A percentile compares a stretch with the other conserved stretches of the same genome.
Evolutionary conservation across 257 asterid species (phyloP).

Genomic region (Perilla frutescens): DNA sequence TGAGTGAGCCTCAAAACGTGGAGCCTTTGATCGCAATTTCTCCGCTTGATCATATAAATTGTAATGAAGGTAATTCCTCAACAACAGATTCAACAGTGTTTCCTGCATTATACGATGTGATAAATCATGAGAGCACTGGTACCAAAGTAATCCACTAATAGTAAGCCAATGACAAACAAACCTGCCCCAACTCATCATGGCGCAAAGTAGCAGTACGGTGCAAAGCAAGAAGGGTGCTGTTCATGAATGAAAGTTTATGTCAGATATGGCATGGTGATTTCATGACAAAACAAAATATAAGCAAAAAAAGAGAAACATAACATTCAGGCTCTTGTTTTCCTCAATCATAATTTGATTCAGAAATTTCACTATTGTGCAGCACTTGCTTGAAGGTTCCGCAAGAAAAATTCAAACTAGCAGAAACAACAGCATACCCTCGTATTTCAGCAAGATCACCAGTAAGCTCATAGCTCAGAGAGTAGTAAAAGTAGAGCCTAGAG

Average conservation of each 20-base stretch:
- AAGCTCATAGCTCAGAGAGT: constrained; percentile 85
- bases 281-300: constrained; percentile 16
- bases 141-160: constrained; percentile 22
- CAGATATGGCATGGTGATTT: constrained; percentile 22
- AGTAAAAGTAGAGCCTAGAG: constrained; percentile 83
- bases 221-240: constrained; percentile 82
- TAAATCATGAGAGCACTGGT: constrained; percentile 20
- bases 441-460: constrained; percentile 90
- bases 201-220: constrained; percentile 93
- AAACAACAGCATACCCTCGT: constrained; percentile 64
- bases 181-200: constrained; percentile 98
- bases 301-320: constrained; percentile 25
- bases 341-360: constrained; percentile 16
- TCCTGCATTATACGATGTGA: constrained; percentile 57
- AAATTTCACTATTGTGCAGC: constrained; percentile 11
- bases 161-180: constrained; percentile 39
- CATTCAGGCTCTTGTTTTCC: constrained; percentile 16
- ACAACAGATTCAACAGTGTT: constrained; percentile 81
- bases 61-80: constrained; percentile 89
- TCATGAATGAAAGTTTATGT: constrained; percentile 28
- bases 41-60: constrained; percentile 95
- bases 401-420: constrained; percentile 21
- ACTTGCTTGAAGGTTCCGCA: neutral
- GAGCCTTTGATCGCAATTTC: constrained; percentile 95
- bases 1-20: constrained; percentile 95